Evolutionary conservation across 345 rosid species (phyloP).

Genomic region (Gossypium ekmanianum): DNA sequence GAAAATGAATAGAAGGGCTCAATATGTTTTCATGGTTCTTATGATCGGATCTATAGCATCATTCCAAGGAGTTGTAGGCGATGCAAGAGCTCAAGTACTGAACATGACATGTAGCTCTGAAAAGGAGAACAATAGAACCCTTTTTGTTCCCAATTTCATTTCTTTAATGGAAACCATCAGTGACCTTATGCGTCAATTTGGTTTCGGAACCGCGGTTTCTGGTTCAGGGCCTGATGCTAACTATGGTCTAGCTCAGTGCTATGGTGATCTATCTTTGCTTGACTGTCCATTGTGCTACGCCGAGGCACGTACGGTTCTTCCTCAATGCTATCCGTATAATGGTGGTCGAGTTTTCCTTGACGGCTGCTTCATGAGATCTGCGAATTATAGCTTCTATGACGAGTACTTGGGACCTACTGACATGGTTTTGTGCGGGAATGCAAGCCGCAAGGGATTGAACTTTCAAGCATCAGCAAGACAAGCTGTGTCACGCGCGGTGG

Average conservation of each 20-base stretch:
- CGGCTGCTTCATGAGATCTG: constrained; percentile 91
- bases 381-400: constrained; percentile 71
- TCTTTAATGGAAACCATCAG: constrained; percentile 77
- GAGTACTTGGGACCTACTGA: constrained; percentile 71
- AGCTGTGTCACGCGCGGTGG: constrained; percentile 42
- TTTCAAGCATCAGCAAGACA: constrained; percentile 46
- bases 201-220: constrained; percentile 54
- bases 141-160: constrained; percentile 71
- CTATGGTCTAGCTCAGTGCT: constrained; percentile 86
- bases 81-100: constrained; percentile 54
- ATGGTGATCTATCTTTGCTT: constrained; percentile 69
- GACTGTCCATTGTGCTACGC: constrained; percentile 92
- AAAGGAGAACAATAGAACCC: constrained; percentile 56
- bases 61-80: constrained; percentile 32
- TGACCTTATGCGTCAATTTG: constrained; percentile 46
- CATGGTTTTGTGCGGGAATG: constrained; percentile 59
- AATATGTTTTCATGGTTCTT: constrained; percentile 13
- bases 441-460: constrained; percentile 32
- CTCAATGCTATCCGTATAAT: constrained; percentile 78
- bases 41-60: constrained; percentile 16
- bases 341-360: constrained; percentile 82
- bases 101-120: constrained; percentile 35
- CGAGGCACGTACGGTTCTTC: constrained; percentile 79
- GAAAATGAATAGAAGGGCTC: constrained; percentile 15
- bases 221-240: constrained; percentile 71